Evolutionary conservation across 2,329 filamentous ascomycete species (phyloP).

Genomic region (Penicillium vulpinum): DNA sequence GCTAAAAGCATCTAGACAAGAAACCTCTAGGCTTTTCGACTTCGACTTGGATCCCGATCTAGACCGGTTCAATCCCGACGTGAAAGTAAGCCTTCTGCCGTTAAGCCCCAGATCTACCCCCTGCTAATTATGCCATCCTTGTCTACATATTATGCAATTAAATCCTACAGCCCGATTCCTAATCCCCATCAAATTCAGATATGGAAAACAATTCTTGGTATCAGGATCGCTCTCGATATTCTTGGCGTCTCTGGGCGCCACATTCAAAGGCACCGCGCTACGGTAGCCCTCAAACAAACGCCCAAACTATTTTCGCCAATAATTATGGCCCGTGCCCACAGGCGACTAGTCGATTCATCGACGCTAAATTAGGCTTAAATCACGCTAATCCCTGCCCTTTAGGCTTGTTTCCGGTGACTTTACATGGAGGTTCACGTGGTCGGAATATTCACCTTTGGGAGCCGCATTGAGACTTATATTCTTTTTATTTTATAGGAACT

Average conservation of each 20-base stretch:
- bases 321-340: no score
- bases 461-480: neutral
- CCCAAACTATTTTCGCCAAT: no score
- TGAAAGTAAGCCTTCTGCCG: neutral
- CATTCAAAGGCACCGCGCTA: neutral
- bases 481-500: no score
- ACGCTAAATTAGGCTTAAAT: neutral
- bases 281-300: no score
- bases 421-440: neutral
- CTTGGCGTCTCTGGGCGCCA: constrained; percentile 1
- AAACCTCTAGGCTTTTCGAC: neutral
- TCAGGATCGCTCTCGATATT: neutral
- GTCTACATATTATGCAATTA: neutral
- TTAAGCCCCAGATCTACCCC: neutral
- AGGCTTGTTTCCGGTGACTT: neutral
- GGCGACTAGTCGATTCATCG: no score
- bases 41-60: neutral
- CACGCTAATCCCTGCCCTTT: neutral
- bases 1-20: neutral
- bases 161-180: neutral
- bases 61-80: neutral
- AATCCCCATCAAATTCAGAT: neutral
- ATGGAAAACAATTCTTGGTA: neutral
- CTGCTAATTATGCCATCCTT: neutral
- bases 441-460: neutral